A percentile compares a stretch with the other conserved stretches of the same genome.
Conservation (phyloP, 1,284 basidiomycete genomes). For the Cryptococcus amylolentus region DNA sequence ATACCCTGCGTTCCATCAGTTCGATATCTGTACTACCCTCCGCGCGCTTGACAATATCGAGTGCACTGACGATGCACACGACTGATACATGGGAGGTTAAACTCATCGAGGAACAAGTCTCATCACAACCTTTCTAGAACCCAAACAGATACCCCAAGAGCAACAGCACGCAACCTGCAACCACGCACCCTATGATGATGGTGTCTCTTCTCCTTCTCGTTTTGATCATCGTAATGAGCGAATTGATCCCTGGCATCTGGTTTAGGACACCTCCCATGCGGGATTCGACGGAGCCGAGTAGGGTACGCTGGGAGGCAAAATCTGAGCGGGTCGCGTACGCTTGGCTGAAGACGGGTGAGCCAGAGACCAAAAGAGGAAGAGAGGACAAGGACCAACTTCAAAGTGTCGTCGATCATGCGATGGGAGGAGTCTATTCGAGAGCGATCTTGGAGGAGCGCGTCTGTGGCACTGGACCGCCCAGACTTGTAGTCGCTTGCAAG, state of each 20-base stretch:
- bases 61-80: no score
- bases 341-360: constrained; percentile 60
- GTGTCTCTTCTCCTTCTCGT: constrained; percentile 83
- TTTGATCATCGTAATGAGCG: constrained; percentile 85
- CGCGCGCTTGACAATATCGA: no score
- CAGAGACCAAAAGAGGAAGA: not conserved
- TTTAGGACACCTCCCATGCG: constrained; percentile 78
- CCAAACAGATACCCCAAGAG: constrained; percentile 73
- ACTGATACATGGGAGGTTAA: no score
- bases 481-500: constrained; percentile 63
- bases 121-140: constrained; percentile 27
- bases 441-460: constrained; percentile 82
- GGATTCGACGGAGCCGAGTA: constrained; percentile 70
- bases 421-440: constrained; percentile 87
- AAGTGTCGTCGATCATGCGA: constrained; percentile 86
- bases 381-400: constrained; percentile 61
- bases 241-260: constrained; percentile 90
- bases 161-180: constrained; percentile 76
- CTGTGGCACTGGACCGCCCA: constrained; percentile 67
- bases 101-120: no score
- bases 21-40: no score
- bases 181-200: constrained; percentile 79
- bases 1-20: no score
- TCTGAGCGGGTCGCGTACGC: constrained; percentile 96
- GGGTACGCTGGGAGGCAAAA: constrained; percentile 76